A percentile compares a stretch with the other conserved stretches of the same genome.
These are phyloP conservation scores for Pinus albicaulis DNA, from an alignment of 75 land plant genomes.

Conservation along the genomic window DNA sequence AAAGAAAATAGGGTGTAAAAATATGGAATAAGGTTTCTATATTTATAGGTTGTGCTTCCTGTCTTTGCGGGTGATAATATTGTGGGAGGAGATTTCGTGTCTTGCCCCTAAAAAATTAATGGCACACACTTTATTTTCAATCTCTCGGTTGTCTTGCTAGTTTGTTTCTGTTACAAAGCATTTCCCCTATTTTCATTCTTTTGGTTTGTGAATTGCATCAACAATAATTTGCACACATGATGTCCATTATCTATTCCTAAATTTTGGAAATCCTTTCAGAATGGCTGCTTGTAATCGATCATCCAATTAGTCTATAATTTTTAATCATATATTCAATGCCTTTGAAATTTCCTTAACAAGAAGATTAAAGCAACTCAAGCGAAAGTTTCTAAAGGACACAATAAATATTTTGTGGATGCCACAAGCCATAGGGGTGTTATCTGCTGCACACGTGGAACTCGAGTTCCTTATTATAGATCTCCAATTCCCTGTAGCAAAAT, in stretches of 20 bases:
- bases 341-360: conserved; percentile 47
- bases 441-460: conserved; percentile 38
- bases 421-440: conserved; percentile 46
- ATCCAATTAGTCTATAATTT: conserved; percentile 16
- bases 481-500: conserved; percentile 57
- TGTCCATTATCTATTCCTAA: conserved; percentile 38
- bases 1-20: not conserved
- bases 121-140: not conserved
- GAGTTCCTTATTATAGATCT: conserved; percentile 53
- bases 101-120: not conserved
- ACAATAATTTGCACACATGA: conserved; percentile 56
- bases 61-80: not conserved
- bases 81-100: not conserved
- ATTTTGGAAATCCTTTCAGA: conserved; percentile 56
- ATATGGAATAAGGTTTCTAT: not conserved
- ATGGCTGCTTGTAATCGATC: conserved; percentile 40
- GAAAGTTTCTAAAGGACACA: conserved; percentile 16
- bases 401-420: conserved; percentile 62
- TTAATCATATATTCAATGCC: conserved; percentile 22
- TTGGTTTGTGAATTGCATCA: not conserved
- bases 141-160: not conserved
- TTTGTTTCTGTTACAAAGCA: not conserved
- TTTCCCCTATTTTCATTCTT: not conserved
- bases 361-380: conserved; percentile 42
- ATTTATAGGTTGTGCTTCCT: not conserved